Conservation (phyloP, 352 stramenopile genomes). For the Globisporangium paroecandrum region DNA sequence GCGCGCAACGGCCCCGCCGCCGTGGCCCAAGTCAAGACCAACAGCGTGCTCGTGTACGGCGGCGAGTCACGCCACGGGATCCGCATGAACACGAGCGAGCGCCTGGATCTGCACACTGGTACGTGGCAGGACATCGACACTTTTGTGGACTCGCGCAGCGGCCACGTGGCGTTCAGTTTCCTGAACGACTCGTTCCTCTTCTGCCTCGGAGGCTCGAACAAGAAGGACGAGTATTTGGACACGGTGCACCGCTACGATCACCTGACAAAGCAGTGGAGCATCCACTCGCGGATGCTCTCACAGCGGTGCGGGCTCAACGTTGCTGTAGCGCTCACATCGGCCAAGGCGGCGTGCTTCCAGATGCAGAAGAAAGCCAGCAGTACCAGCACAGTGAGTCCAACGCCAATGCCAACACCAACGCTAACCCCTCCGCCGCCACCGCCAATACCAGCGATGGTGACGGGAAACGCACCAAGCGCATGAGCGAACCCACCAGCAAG, state of each 20-base stretch:
- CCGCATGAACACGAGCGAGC: slow-evolving; percentile 62
- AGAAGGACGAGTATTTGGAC: slow-evolving; percentile 73
- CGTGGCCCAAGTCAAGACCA: slow-evolving; percentile 39
- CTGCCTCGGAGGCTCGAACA: slow-evolving; percentile 67
- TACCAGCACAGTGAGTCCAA: background rate
- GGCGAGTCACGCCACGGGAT: slow-evolving; percentile 63
- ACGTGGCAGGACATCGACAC: slow-evolving; percentile 49
- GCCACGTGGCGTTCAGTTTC: slow-evolving; percentile 58
- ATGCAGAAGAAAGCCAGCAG: slow-evolving; percentile 9
- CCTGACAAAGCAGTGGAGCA: slow-evolving; percentile 56
- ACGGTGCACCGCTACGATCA: slow-evolving; percentile 64
- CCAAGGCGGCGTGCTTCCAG: slow-evolving; percentile 39
- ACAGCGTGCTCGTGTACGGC: slow-evolving; percentile 61
- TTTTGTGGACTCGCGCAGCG: slow-evolving; percentile 63
- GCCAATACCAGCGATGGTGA: background rate
- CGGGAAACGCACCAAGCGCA: slow-evolving; percentile 5
- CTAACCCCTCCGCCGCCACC: background rate
- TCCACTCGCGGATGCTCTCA: slow-evolving; percentile 54
- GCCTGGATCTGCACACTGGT: slow-evolving; percentile 34
- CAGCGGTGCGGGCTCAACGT: slow-evolving; percentile 69
- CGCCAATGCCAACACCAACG: background rate
- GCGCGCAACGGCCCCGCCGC: slow-evolving; percentile 60
- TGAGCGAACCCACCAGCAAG: background rate
- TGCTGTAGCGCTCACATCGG: slow-evolving; percentile 38
- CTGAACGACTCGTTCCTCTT: slow-evolving; percentile 69